Evolutionary conservation across 805 yeast species (phyloP).

Genomic region (Komagataella pastoris): DNA sequence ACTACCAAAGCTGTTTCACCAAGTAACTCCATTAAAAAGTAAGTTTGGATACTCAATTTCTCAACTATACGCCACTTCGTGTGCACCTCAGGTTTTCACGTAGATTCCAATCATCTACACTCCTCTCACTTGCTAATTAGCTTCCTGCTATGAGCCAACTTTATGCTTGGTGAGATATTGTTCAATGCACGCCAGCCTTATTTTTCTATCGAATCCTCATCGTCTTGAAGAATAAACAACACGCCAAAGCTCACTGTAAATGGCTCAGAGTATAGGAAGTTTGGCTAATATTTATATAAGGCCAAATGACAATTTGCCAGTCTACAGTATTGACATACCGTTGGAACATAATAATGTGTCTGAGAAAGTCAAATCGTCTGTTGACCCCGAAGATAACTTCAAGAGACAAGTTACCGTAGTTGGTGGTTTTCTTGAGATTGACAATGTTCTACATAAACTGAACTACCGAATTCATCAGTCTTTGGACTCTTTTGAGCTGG

Average conservation of each 20-base stretch:
- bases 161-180: not conserved
- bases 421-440: slow-evolving; percentile 10
- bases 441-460: slow-evolving; percentile 15
- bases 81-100: not conserved
- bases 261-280: not conserved
- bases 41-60: too few relatives aligned
- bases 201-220: not conserved
- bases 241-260: not conserved
- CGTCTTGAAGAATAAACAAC: not conserved
- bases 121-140: not conserved
- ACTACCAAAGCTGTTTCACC: too few relatives aligned
- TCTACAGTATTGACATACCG: not conserved
- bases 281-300: not conserved
- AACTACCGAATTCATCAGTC: slow-evolving; percentile 20
- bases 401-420: slow-evolving; percentile 4
- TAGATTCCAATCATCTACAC: not conserved
- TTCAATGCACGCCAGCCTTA: not conserved
- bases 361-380: not conserved
- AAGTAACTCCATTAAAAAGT: too few relatives aligned
- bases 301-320: not conserved
- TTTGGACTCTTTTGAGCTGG: slow-evolving; percentile 17
- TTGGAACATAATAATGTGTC: not conserved
- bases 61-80: not conserved
- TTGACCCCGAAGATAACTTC: slow-evolving; percentile 7
- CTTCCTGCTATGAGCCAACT: not conserved